phyloP scores from a whole-genome alignment of 768 basidiomycete species.

The Hemileccinum impolitum region DNA sequence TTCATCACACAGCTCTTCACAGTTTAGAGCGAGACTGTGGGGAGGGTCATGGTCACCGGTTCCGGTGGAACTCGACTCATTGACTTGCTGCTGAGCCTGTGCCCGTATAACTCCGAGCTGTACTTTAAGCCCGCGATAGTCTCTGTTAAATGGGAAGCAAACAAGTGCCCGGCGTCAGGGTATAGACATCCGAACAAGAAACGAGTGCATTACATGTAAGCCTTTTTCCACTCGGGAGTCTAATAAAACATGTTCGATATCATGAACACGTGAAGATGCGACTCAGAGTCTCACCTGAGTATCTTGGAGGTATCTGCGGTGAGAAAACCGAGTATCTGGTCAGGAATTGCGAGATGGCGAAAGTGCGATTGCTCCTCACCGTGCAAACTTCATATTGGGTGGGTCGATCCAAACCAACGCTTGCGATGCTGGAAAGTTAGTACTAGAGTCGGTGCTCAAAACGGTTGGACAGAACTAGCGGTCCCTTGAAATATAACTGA shows the following conservation, averaged over 20 bases:
- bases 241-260: conserved; percentile 23
- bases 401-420: neutral
- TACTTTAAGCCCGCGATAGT: conserved; percentile 77
- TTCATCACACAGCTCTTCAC: neutral
- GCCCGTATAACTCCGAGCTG: conserved; percentile 54
- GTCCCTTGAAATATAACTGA: conserved; percentile 1
- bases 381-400: conserved; percentile 55
- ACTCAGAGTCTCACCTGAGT: conserved; percentile 46
- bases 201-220: conserved; percentile 21
- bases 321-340: neutral
- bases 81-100: conserved; percentile 21
- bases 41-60: neutral
- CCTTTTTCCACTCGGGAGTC: conserved; percentile 58
- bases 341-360: neutral
- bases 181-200: neutral
- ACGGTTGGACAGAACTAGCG: neutral
- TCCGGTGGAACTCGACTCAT: neutral
- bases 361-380: conserved; percentile 32
- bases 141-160: conserved; percentile 36
- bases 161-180: neutral
- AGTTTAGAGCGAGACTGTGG: neutral
- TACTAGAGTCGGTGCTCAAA: neutral
- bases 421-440: neutral
- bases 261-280: neutral
- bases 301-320: conserved; percentile 59